These are phyloP conservation scores for Dendrobium officinale DNA, from an alignment of 106 monocot genomes.

Conservation along the genomic window DNA sequence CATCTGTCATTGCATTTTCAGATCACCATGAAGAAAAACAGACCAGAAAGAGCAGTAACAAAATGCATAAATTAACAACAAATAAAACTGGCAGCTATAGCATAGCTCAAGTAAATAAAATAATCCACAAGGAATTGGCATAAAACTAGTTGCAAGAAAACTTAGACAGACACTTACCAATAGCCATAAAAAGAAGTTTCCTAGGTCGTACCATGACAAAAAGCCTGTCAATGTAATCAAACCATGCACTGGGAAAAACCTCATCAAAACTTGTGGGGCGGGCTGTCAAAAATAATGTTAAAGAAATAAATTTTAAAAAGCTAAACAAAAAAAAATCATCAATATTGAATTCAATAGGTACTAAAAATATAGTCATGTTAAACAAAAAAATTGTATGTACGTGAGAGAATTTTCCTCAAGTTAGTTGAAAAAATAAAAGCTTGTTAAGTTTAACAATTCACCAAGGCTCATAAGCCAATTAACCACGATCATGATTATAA, in stretches of 20 bases:
- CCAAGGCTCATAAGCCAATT: not conserved
- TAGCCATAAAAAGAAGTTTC: conserved; percentile 93
- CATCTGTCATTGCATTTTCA: conserved; percentile 41
- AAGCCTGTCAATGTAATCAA: conserved; percentile 96
- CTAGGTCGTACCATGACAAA: conserved; percentile 93
- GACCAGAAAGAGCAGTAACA: not conserved
- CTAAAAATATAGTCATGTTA: not conserved
- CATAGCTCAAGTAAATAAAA: not conserved
- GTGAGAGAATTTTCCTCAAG: not conserved
- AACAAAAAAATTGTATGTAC: not conserved
- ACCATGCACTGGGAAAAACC: conserved; percentile 98
- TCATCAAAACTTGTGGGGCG: conserved; percentile 81
- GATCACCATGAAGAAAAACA: conserved; percentile 3
- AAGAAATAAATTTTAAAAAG: not conserved
- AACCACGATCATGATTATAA: not conserved
- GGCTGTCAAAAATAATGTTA: conserved; percentile 46
- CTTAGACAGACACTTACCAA: conserved; percentile 50
- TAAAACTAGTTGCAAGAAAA: not conserved
- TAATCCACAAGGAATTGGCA: not conserved
- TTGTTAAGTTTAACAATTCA: not conserved
- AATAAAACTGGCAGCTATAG: not conserved
- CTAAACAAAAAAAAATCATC: not conserved
- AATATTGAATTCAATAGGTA: not conserved
- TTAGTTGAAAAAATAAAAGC: not conserved
- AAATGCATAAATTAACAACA: not conserved